phyloP scores from a whole-genome alignment of 345 rosid species.

The Anastatica hierochuntica region DNA sequence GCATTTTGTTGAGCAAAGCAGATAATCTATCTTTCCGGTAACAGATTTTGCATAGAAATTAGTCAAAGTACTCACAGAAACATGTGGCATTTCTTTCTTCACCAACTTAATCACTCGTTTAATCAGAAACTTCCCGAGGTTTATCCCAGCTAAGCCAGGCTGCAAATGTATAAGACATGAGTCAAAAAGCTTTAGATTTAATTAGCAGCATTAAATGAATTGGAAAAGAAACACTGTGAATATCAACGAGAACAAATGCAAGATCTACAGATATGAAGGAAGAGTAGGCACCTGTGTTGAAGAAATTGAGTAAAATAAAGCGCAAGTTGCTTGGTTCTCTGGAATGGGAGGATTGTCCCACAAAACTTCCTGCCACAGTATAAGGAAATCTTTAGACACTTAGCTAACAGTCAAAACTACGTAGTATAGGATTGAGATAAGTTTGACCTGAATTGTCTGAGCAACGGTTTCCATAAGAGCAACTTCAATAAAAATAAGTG shows the following conservation, averaged over 20 bases:
- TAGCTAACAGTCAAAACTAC: background rate
- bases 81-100: slow-evolving; percentile 78
- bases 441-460: slow-evolving; percentile 63
- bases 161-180: slow-evolving; percentile 31
- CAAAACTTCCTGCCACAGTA: slow-evolving; percentile 64
- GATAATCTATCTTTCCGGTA: background rate
- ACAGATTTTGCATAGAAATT: background rate
- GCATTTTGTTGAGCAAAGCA: background rate
- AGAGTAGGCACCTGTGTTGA: slow-evolving; percentile 60
- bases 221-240: too few relatives aligned
- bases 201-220: too few relatives aligned
- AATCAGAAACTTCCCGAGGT: slow-evolving; percentile 87
- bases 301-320: slow-evolving; percentile 93
- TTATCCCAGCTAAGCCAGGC: slow-evolving; percentile 98
- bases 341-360: slow-evolving; percentile 88
- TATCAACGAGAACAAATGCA: background rate
- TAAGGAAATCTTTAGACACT: background rate
- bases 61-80: slow-evolving; percentile 54
- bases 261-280: background rate
- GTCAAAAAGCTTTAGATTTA: background rate
- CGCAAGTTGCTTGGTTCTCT: slow-evolving; percentile 67
- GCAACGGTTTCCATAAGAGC: slow-evolving; percentile 74
- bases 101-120: slow-evolving; percentile 83
- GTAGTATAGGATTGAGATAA: background rate
- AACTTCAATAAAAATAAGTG: slow-evolving; percentile 97